Evolutionary conservation across 371 early-diverging fungal species (phyloP), one percentile per base, ranked within the genome.

Genomic region (Syncephalastrum monosporum): DNA sequence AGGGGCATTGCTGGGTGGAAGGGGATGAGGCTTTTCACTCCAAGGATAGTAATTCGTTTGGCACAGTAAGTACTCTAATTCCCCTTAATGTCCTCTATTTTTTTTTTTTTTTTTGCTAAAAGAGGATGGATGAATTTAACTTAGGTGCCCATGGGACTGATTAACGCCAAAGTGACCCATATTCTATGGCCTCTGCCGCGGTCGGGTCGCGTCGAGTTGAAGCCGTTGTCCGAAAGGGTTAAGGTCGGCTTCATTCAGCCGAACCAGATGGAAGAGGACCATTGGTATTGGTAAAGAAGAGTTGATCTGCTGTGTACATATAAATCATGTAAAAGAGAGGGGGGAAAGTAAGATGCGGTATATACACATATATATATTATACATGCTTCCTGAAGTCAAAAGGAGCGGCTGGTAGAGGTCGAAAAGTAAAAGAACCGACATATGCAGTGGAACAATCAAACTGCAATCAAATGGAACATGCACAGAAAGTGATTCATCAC

Each of bases 1-100:
- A 72, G 66, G 96, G 96, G 2, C 90, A 93, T 67, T 90, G 90
- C 64, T 96, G 96, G 96, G 81, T 95, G 47, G 96, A 96, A 74
- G 89, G 91, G 19, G 96, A 96, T 64, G 95, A 94, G 65, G 77
- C 83, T 38, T 91, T 88, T 64, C 89, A 89, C 67, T 92, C 92
- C 54, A 79, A 75, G 55, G 96, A 96, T 60, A 91, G 92, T 64
- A 93, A 92, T 68, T 61, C 77, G 4, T 94, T 89, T 75, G 96
- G 96, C 53, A 90, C 94, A 1, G 87, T 87, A 82, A 81, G 67
- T 45, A 47, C 3, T 5, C 15, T 19, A 38, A n/a, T 38, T 47
- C 12, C 17, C 38, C 38, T 33, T 33, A 8, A 33, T 6, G 29
- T 23, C 23, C 51, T 44, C 47, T 50, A 15, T 33, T 13, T 14